Evolutionary conservation across 257 asterid genomes (phyloP).

Genomic region (Ehretia macrophylla): DNA sequence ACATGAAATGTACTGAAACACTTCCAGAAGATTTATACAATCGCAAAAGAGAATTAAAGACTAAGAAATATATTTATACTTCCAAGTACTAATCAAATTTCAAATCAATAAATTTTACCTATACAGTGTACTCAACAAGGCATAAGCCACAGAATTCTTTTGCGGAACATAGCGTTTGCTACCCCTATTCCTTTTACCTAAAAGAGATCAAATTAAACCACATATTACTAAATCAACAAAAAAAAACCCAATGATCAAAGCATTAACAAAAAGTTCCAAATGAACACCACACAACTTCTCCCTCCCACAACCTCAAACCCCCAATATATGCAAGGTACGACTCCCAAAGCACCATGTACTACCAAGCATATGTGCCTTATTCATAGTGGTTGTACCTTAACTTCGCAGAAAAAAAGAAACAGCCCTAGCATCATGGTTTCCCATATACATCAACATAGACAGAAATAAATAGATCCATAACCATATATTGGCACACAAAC

Average conservation of each 20-base stretch:
- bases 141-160: constrained; percentile 92
- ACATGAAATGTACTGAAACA: not conserved
- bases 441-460: too few relatives aligned
- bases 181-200: constrained; percentile 62
- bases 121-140: constrained; percentile 75
- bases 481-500: too few relatives aligned
- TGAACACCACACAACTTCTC: too few relatives aligned
- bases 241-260: not conserved
- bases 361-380: too few relatives aligned
- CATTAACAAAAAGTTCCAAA: not conserved
- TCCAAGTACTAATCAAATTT: not conserved
- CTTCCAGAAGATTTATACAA: too few relatives aligned
- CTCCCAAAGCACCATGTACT: too few relatives aligned
- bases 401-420: too few relatives aligned
- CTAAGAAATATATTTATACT: not conserved
- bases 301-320: too few relatives aligned
- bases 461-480: too few relatives aligned
- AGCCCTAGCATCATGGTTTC: too few relatives aligned
- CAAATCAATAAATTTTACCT: constrained; percentile 38
- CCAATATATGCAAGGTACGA: too few relatives aligned
- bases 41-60: not conserved
- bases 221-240: not conserved
- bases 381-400: too few relatives aligned
- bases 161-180: constrained; percentile 76
- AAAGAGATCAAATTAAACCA: not conserved